These are phyloP conservation scores for Didymella lethalis DNA, from an alignment of 2,329 filamentous ascomycete species.

Conservation along the genomic window DNA sequence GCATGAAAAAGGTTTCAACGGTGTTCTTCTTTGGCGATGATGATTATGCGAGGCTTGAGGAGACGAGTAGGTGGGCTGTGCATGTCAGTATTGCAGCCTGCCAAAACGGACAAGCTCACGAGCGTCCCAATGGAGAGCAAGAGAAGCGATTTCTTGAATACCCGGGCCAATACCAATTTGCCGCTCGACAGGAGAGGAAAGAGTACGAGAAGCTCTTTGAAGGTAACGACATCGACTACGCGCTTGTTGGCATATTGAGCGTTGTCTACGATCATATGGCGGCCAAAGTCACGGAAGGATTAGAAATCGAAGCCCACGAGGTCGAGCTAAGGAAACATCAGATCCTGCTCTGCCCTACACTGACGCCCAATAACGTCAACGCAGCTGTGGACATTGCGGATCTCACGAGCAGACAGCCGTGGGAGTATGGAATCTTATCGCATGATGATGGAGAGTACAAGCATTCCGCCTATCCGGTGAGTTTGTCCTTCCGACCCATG, in stretches of 20 bases:
- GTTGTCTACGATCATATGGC: not conserved
- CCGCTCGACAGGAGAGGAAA: not conserved
- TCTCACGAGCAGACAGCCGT: slow-evolving; percentile 5
- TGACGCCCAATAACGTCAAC: not conserved
- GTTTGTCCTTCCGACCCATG: slow-evolving; percentile 5
- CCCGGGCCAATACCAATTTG: not conserved
- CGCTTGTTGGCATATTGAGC: not conserved
- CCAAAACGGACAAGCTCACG: not conserved
- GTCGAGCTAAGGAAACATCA: not conserved
- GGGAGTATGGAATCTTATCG: slow-evolving; percentile 4
- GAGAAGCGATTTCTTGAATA: not conserved
- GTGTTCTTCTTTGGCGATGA: slow-evolving; percentile 8
- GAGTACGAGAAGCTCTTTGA: not conserved
- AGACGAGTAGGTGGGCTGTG: slow-evolving; percentile 2
- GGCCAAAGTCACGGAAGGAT: not conserved
- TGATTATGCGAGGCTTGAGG: not conserved
- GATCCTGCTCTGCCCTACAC: not conserved
- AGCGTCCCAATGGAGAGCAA: not conserved
- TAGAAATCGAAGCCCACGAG: not conserved
- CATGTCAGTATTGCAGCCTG: not conserved
- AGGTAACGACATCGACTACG: slow-evolving; percentile 2
- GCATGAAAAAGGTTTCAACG: not conserved
- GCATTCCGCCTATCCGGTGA: slow-evolving; percentile 13
- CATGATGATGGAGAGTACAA: slow-evolving; percentile 1
- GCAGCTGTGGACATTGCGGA: slow-evolving; percentile 1